Conservation (phyloP, 768 basidiomycete species). For the Auricularia sp. region DNA sequence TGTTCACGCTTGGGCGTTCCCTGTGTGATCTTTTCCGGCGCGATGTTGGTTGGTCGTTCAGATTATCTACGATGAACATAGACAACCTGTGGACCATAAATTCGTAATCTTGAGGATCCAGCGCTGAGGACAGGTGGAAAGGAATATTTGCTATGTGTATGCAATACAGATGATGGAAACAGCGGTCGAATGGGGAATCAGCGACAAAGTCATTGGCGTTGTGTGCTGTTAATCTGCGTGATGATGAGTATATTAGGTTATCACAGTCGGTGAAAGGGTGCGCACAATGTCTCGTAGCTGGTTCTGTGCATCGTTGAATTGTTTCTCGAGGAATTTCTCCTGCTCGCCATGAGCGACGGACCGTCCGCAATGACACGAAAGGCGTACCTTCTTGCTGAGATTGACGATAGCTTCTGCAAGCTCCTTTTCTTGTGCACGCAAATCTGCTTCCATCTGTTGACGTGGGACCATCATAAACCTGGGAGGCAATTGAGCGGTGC, state of each 20-base stretch:
- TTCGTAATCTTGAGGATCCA: no score
- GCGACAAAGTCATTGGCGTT: not conserved
- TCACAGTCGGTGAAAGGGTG: not conserved
- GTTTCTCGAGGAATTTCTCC: conserved; percentile 90
- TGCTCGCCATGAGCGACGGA: conserved; percentile 20
- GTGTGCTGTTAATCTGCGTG: not conserved
- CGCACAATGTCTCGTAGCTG: conserved; percentile 80
- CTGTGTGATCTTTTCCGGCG: conserved; percentile 9
- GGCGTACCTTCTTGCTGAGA: conserved; percentile 71
- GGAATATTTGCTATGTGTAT: no score
- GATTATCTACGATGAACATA: no score
- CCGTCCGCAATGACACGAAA: not conserved
- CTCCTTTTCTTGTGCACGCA: conserved; percentile 72
- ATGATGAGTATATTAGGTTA: not conserved
- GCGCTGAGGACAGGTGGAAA: no score
- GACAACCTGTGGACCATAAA: no score
- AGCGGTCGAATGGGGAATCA: no score
- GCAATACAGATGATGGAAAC: no score
- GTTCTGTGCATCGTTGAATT: conserved; percentile 79
- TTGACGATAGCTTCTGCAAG: conserved; percentile 72
- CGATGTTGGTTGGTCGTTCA: no score
- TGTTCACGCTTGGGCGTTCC: conserved; percentile 59
- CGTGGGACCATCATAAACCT: conserved; percentile 91
- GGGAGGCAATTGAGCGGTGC: not conserved
- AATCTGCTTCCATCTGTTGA: conserved; percentile 62